Base-by-base conservation (phyloP, 805 yeast genomes). In the Nakazawaea holstii region DNA sequence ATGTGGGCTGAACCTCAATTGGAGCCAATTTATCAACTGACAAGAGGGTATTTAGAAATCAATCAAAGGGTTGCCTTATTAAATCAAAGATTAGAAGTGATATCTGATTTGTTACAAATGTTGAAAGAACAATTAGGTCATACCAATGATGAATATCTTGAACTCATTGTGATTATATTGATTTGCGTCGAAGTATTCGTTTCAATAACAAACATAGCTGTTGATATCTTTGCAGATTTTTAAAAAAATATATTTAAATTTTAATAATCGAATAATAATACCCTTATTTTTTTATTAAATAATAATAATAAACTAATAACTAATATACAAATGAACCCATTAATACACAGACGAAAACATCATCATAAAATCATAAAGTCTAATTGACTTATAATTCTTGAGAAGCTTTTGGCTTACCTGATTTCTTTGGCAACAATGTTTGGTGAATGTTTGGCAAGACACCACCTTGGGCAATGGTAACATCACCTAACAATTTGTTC, bases 1-100 rank as follows among this genome's bases (percentile, higher is more conserved):
- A 90, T 94, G 97, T 94, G 99, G 99, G 82, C 97, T 0, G 98
- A 94, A 63, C 99, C 99, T 1, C 97, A 91, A 59, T 72, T 94
- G 52, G 99, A 94, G 62, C 99, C 99, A 1, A 90, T 92, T 45
- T 94, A 94, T 66, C 97, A 91, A 64, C 97, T 98, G 0, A 90
- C 96, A 2, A 79, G 98, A 62, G 97, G 97, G 0, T 92, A 92
- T 64, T 66, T 94, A 52, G 99, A 94, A 60, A 94, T 94, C 56
- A 91, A 91, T 61, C 98, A 92, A 66, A 72, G 99, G 41, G 98
- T 92, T 0, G 84, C 90, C 26, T 69, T 94, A 48, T 69, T 94
- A 46, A 94, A 94, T 61, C 97, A 94, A 61, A 75, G 99, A 53
- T 68, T 94, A 30, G 99, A 94, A 62, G 98, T 94, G 13, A 89